Percentiles rank a stretch among this genome's conserved stretches.
phyloP scores from a whole-genome alignment of 78 protist species.

The Emiliania huxleyi region DNA sequence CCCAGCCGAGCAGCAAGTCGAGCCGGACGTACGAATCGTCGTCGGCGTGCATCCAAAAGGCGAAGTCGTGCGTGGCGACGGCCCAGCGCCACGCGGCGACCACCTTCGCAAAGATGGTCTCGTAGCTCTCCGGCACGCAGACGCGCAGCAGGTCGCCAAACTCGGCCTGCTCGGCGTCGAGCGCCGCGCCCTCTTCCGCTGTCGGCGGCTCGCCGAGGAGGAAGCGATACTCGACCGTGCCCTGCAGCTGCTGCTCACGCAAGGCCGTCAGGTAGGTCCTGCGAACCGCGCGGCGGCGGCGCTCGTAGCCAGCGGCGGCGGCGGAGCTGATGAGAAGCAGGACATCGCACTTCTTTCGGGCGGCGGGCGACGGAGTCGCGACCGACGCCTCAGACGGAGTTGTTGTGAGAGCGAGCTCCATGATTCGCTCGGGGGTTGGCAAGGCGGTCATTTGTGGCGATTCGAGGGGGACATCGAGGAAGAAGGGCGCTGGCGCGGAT shows the following conservation, averaged over 20 bases:
- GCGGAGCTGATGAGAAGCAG: neutral
- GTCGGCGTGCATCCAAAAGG: neutral
- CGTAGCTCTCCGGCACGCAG: neutral
- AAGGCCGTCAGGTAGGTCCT: neutral
- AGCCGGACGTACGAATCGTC: constrained; percentile 2
- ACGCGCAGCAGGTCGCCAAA: neutral
- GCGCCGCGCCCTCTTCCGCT: neutral
- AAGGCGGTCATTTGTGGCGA: no score
- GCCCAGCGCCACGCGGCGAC: neutral
- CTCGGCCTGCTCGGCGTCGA: neutral
- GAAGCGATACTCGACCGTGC: neutral
- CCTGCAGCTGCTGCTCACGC: neutral
- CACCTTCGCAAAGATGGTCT: neutral
- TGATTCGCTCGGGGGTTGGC: no score
- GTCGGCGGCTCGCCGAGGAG: neutral
- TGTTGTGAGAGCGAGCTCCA: no score
- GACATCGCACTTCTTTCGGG: neutral
- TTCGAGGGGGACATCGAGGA: no score
- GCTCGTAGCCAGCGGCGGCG: constrained; percentile 13
- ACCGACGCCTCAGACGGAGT: no score
- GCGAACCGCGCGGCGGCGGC: neutral
- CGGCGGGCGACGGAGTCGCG: no score
- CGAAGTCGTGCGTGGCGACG: neutral
- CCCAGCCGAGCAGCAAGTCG: neutral
- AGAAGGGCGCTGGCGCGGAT: no score